Evolutionary conservation across 371 early-diverging fungal species (phyloP).

Genomic region (Mucor plumbeus): DNA sequence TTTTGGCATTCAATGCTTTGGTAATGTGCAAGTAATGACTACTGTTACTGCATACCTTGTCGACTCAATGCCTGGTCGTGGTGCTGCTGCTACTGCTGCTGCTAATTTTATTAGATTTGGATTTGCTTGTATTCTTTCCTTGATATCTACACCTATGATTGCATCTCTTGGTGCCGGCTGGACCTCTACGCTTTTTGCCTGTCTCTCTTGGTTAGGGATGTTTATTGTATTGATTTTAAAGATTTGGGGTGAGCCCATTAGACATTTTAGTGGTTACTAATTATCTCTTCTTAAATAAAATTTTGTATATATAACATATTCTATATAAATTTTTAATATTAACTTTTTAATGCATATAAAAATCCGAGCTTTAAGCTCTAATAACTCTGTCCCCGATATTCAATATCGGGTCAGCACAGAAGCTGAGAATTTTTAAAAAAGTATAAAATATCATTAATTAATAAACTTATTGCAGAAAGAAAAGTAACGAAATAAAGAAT

Average conservation of each 20-base stretch:
- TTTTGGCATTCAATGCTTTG: constrained; percentile 54
- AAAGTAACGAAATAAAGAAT: too few species aligned
- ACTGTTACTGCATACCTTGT: constrained; percentile 45
- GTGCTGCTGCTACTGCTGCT: constrained; percentile 47
- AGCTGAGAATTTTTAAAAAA: too few species aligned
- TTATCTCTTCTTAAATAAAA: too few species aligned
- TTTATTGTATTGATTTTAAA: constrained; percentile 19
- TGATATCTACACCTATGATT: constrained; percentile 33
- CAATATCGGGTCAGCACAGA: too few species aligned
- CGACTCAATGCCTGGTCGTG: constrained; percentile 47
- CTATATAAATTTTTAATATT: too few species aligned
- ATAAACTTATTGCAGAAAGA: too few species aligned
- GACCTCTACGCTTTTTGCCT: constrained; percentile 21
- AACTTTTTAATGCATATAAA: too few species aligned
- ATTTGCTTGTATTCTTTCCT: constrained; percentile 42
- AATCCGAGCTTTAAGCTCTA: too few species aligned
- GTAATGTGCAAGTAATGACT: constrained; percentile 44
- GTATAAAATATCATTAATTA: too few species aligned
- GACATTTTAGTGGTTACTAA: constrained; percentile 22
- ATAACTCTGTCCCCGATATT: too few species aligned
- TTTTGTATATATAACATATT: too few species aligned
- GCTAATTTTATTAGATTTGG: constrained; percentile 45
- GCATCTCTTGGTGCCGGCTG: constrained; percentile 26
- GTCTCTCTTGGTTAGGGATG: constrained; percentile 24
- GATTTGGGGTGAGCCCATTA: constrained; percentile 17